phyloP scores from a whole-genome alignment of 169 alveolate species.

The Blepharisma undulans region DNA sequence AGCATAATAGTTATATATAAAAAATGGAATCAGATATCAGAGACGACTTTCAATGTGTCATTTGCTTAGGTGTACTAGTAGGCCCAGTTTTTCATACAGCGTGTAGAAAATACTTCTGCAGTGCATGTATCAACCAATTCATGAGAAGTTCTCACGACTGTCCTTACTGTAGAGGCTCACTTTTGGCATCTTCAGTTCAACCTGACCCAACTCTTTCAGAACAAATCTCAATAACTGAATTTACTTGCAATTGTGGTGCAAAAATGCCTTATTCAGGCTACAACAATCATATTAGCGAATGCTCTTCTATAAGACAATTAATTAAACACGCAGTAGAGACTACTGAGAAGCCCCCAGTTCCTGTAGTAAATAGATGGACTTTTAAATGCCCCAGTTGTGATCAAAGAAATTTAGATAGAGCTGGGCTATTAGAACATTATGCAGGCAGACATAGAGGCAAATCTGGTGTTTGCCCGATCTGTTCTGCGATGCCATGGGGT shows the following conservation, averaged over 20 bases:
- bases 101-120: neutral
- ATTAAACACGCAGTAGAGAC: neutral
- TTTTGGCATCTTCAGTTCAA: neutral
- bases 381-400: conserved; percentile 59
- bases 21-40: conserved; percentile 7
- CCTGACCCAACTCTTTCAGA: neutral
- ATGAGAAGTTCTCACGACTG: neutral
- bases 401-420: conserved; percentile 51
- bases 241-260: neutral
- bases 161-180: neutral
- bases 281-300: neutral
- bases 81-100: neutral
- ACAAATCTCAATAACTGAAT: neutral
- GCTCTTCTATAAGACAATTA: neutral
- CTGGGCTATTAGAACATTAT: conserved; percentile 47
- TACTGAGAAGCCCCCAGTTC: neutral
- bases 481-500: conserved; percentile 48
- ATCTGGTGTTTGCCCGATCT: conserved; percentile 62
- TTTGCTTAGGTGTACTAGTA: conserved; percentile 11
- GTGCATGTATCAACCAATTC: neutral
- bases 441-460: conserved; percentile 22
- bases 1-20: neutral
- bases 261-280: neutral
- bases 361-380: conserved; percentile 48
- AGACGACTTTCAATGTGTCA: conserved; percentile 12